phyloP scores from a whole-genome alignment of 2,329 filamentous ascomycete genomes.

The Raffaelea deltoideospora region DNA sequence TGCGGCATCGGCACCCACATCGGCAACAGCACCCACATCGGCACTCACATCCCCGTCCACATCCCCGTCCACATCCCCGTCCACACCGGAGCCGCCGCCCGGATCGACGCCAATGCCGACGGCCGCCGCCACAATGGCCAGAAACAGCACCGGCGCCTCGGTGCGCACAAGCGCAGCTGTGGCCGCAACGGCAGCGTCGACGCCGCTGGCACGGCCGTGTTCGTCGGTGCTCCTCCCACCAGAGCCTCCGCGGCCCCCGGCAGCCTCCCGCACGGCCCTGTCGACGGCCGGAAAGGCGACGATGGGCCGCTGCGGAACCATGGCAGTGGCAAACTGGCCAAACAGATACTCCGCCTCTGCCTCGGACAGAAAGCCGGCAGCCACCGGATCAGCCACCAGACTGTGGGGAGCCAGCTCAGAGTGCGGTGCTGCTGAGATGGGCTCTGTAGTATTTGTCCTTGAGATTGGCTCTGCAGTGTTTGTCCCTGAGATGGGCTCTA shows the following conservation, averaged over 20 bases:
- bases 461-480: neutral
- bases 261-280: too few relatives aligned
- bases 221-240: too few relatives aligned
- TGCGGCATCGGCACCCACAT: too few relatives aligned
- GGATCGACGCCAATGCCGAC: neutral
- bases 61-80: neutral
- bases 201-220: too few relatives aligned
- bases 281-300: constrained; percentile 7
- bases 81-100: neutral
- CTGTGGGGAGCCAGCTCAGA: neutral
- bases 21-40: too few relatives aligned
- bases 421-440: neutral
- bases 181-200: neutral
- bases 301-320: constrained; percentile 7
- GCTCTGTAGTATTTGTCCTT: neutral
- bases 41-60: neutral
- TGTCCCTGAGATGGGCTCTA: neutral
- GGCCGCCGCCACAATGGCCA: constrained; percentile 5
- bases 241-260: neutral
- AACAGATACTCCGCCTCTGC: constrained; percentile 4
- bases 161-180: constrained; percentile 2
- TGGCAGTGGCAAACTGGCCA: constrained; percentile 3
- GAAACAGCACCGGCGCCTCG: constrained; percentile 5
- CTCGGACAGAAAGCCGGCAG: constrained; percentile 5
- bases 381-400: constrained; percentile 1